Base-by-base conservation (phyloP, 1,139 yeast genomes). In the Martiniozyma asiatica region DNA sequence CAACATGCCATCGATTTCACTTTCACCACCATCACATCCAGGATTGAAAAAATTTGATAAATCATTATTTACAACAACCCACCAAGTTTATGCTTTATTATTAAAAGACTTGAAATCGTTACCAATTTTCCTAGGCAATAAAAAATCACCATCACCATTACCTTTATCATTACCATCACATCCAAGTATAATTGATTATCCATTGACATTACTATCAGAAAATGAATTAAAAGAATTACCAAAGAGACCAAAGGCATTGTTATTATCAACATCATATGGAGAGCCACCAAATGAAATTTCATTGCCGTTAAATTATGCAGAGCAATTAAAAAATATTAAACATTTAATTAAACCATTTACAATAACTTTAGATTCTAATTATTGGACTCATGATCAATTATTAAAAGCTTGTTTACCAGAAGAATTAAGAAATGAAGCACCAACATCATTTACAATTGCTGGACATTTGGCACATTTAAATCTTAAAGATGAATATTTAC, bases 391-490 rank as follows among this genome's bases (percentile, higher is more conserved):
- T 0, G 97, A 89, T 36, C 95, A 89, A 43, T 78, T 89, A 12
- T 60, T 89, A 27, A 59, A 65, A 27, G 71, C 94, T 0, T 70
- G 84, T 3, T 54, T 89, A 30, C 98, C 99, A 0, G 79, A 72
- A 34, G 61, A 73, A 13, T 56, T 75, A 14, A 56, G 71, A 12
- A 75, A 68, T 26, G 94, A 84, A 35, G 63, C 80, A 5, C 99
- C 98, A 1, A 65, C 89, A 1, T 94, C 97, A 0, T 92, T 81
- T 53, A 82, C 98, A 1, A 74, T 77, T 30, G 94, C 94, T 0
- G 99, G 99, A 0, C 98, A 92, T 56, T 71, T 92, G 33, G 98
- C 98, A 0, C 99, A 92, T 53, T 56, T 92, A 46, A 92, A 92
- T 46, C 57, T 92, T 29, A 64, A 89, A 27, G 81, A 77, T 25